Conservation (phyloP, 371 early-diverging fungal genomes). For the Fennellomyces sp. region DNA sequence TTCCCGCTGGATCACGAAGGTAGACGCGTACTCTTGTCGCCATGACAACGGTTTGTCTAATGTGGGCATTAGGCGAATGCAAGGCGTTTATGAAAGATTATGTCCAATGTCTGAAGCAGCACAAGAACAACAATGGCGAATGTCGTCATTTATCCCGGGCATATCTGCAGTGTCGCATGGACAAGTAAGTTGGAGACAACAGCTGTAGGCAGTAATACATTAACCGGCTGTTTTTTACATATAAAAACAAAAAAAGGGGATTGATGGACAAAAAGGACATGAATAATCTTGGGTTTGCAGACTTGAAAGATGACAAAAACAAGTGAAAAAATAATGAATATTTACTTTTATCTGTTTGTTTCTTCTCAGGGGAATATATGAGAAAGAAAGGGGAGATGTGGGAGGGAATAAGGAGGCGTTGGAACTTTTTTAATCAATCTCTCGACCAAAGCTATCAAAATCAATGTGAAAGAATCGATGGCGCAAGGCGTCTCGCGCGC, state of each 20-base stretch:
- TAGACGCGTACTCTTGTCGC: constrained; percentile 16
- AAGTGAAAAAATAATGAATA: no score
- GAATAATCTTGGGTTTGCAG: constrained; percentile 72
- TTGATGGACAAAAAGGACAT: constrained; percentile 75
- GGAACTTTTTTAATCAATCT: neutral
- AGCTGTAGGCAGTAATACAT: no score
- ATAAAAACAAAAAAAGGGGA: constrained; percentile 44
- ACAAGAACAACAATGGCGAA: constrained; percentile 64
- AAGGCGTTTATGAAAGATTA: constrained; percentile 72
- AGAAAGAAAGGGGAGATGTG: neutral
- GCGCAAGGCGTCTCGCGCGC: constrained; percentile 81
- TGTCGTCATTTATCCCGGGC: constrained; percentile 73
- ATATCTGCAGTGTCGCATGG: constrained; percentile 86
- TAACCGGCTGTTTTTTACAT: neutral
- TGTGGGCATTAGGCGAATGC: constrained; percentile 68
- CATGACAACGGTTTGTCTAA: no score
- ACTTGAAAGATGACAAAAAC: constrained; percentile 17
- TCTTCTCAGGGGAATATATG: no score
- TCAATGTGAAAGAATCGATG: constrained; percentile 78
- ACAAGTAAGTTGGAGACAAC: constrained; percentile 53
- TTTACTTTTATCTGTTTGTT: no score
- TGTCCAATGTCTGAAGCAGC: constrained; percentile 70
- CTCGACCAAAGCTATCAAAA: constrained; percentile 36
- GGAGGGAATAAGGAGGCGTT: neutral
- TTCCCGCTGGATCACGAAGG: constrained; percentile 83